Evolutionary conservation across 1,284 basidiomycete genomes (phyloP), one percentile per base, ranked within the genome.

Genomic region (Melampsora larici-populina): DNA sequence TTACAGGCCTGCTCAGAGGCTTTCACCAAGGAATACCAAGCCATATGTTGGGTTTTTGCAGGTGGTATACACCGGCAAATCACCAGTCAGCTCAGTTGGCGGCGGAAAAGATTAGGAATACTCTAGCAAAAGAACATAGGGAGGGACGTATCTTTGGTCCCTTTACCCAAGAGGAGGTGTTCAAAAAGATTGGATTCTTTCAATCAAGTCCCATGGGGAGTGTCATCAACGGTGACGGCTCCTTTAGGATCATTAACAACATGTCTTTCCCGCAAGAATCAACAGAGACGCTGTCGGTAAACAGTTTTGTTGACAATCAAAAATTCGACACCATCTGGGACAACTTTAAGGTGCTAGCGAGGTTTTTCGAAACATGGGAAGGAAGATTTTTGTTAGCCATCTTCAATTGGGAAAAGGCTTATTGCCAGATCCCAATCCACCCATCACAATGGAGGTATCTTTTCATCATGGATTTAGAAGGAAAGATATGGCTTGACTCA

Each of bases 321-420:
- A n/a, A n/a, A n/a, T n/a, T n/a, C n/a, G 5, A 5, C 5, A 68
- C 66, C 13, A 68, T 40, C 26, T 68, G 66, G 66, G 66, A 68
- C 24, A 18, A 68, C 46, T 68, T 46, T 43, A 40, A 46, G 18
- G 8, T 40, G 9, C 31, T 68, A 17, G 43, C 33, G 15, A 43
- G 46, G 15, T 68, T 68, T 24, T 18, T 33, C 24, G n/a, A 9
- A 7, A 24, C 3, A 18, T n/a, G n/a, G n/a, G n/a, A n/a, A n/a
- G n/a, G n/a, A n/a, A n/a, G n/a, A n/a, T n/a, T n/a, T n/a, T n/a
- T 33, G 31, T 65, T 8, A 17, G 29, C n/a, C 29, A 33, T 29
- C 18, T 65, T 9, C 6, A 8, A 70, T 17, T 70, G 69, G 69
- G 69, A 26, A 69, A 43, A 29, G n/a, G n/a, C n/a, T n/a, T n/a